Conservation (phyloP, 2,329 filamentous ascomycete species). For the Penicillium olsonii region DNA sequence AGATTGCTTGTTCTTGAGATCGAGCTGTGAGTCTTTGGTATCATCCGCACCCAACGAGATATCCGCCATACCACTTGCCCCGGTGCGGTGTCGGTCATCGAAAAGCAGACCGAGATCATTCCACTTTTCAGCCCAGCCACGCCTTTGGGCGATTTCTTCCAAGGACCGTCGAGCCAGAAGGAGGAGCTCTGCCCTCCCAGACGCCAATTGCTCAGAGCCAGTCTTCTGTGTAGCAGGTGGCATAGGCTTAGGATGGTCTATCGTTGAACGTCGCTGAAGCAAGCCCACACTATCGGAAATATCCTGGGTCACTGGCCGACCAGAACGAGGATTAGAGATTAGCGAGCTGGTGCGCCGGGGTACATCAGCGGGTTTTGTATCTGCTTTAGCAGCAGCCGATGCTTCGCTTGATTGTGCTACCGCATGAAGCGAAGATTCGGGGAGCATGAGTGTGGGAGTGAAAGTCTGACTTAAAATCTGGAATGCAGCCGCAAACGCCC, state of each 20-base stretch:
- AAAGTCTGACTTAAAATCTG: slow-evolving; percentile 47
- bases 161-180: slow-evolving; percentile 77
- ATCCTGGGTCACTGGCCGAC: slow-evolving; percentile 31
- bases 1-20: slow-evolving; percentile 17
- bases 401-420: slow-evolving; percentile 26
- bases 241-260: slow-evolving; percentile 36
- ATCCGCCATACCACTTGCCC: slow-evolving; percentile 35
- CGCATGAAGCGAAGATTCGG: slow-evolving; percentile 38
- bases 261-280: slow-evolving; percentile 46
- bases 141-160: slow-evolving; percentile 69
- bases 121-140: slow-evolving; percentile 79
- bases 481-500: slow-evolving; percentile 47
- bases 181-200: slow-evolving; percentile 78
- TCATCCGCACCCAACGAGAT: slow-evolving; percentile 35
- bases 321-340: slow-evolving; percentile 21
- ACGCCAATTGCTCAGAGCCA: slow-evolving; percentile 79
- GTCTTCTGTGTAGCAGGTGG: slow-evolving; percentile 49
- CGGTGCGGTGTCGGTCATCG: slow-evolving; percentile 30
- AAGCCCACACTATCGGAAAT: slow-evolving; percentile 33
- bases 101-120: slow-evolving; percentile 52
- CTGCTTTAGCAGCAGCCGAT: slow-evolving; percentile 19
- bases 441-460: slow-evolving; percentile 38
- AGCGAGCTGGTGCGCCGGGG: slow-evolving; percentile 45
- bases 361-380: slow-evolving; percentile 28
- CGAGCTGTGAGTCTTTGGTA: slow-evolving; percentile 16